Evolutionary conservation across 2,329 filamentous ascomycete genomes (phyloP).

Genomic region (Ustilaginoidea virens): DNA sequence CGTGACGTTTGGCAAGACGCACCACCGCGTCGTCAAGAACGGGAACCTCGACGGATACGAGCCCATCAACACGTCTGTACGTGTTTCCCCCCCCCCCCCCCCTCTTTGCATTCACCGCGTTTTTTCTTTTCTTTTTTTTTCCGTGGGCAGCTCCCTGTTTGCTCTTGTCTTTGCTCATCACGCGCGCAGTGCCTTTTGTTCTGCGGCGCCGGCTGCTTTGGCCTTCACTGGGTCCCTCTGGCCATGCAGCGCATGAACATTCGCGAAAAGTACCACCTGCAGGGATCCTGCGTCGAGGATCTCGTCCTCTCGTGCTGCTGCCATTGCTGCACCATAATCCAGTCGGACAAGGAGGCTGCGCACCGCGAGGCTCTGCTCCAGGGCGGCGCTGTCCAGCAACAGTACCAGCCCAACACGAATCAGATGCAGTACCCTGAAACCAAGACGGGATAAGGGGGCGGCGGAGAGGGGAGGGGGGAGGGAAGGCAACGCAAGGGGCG

Average conservation of each 20-base stretch:
- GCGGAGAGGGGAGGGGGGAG: too few species aligned
- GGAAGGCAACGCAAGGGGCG: too few species aligned
- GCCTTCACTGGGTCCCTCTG: constrained; percentile 25
- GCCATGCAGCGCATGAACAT: constrained; percentile 29
- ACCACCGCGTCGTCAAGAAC: constrained; percentile 27
- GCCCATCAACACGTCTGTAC: constrained; percentile 29
- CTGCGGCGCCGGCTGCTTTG: constrained; percentile 23
- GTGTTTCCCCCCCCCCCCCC: constrained; percentile 7
- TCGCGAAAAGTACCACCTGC: constrained; percentile 27
- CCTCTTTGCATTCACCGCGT: not conserved
- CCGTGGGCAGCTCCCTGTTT: too few species aligned
- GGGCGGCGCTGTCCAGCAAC: constrained; percentile 6
- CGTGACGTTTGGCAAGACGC: constrained; percentile 31
- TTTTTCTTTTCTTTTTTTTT: too few species aligned
- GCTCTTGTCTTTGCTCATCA: too few species aligned
- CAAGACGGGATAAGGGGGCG: constrained; percentile 1
- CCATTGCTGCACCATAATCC: constrained; percentile 26
- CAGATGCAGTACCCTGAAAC: constrained; percentile 8
- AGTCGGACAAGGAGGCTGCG: constrained; percentile 31
- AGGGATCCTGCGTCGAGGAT: constrained; percentile 27
- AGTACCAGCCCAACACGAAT: constrained; percentile 8
- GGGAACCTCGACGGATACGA: constrained; percentile 26
- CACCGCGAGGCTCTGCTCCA: constrained; percentile 16
- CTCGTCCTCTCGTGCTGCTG: constrained; percentile 29
- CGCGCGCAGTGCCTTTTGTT: constrained; percentile 24